Evolutionary conservation across 1,284 basidiomycete genomes (phyloP).

Genomic region (Lignosus rhinocerotis): DNA sequence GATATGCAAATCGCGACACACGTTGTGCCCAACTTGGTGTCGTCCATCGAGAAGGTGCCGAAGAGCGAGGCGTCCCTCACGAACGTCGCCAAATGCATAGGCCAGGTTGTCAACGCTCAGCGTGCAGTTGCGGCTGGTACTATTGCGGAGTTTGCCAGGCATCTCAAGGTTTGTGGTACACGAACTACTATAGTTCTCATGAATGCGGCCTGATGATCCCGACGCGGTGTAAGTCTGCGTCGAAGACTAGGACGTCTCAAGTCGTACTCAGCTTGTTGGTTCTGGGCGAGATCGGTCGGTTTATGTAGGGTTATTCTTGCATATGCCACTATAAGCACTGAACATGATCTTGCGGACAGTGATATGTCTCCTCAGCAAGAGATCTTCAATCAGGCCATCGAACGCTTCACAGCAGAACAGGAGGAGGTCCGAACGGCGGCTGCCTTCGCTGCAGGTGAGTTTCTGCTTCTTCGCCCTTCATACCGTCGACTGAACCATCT

Average conservation of each 20-base stretch:
- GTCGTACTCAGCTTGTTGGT: conserved; percentile 84
- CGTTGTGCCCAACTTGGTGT: conserved; percentile 70
- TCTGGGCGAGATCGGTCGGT: conserved; percentile 88
- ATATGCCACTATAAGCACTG: conserved; percentile 11
- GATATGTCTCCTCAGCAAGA: conserved; percentile 81
- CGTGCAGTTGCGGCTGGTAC: conserved; percentile 74
- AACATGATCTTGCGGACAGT: conserved; percentile 39
- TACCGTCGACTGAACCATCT: background rate
- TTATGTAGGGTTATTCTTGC: conserved; percentile 55
- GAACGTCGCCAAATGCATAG: conserved; percentile 84
- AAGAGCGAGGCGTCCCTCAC: conserved; percentile 55
- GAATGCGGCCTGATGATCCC: background rate
- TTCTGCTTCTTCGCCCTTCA: too few relatives aligned
- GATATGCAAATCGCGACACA: conserved; percentile 81
- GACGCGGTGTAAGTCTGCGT: conserved; percentile 44
- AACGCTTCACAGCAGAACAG: conserved; percentile 73
- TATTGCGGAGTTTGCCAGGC: conserved; percentile 79
- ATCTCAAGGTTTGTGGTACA: conserved; percentile 61
- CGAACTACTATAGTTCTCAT: background rate
- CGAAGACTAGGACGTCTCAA: conserved; percentile 66
- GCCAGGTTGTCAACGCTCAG: conserved; percentile 73
- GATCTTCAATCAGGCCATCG: conserved; percentile 73
- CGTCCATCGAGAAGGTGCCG: conserved; percentile 56
- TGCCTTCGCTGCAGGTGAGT: conserved; percentile 83
- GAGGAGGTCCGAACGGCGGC: conserved; percentile 88